Evolutionary conservation across 78 protist species (phyloP).

Genomic region (Chrysochromulina tobinii): DNA sequence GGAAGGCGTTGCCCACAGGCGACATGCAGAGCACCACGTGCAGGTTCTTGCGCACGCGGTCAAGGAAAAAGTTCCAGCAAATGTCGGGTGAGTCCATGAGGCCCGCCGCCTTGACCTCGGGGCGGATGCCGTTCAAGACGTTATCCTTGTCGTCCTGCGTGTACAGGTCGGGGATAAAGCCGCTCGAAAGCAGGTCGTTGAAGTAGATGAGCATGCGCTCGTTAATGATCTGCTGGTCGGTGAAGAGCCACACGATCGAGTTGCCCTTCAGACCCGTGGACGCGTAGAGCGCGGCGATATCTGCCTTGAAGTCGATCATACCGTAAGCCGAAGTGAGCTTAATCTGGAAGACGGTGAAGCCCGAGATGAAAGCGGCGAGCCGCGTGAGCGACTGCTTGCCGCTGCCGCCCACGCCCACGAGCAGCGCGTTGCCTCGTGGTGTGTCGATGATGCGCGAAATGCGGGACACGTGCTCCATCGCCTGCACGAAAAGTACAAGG

Average conservation of each 20-base stretch:
- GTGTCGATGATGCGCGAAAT: constrained; percentile 60
- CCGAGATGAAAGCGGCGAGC: constrained; percentile 63
- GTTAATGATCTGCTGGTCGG: constrained; percentile 62
- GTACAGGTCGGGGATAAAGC: constrained; percentile 67
- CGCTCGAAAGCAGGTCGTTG: constrained; percentile 67
- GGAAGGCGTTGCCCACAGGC: constrained; percentile 51
- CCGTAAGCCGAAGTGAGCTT: constrained; percentile 50
- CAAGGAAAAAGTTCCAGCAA: constrained; percentile 62
- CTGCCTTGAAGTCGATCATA: constrained; percentile 40
- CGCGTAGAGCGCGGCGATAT: constrained; percentile 25
- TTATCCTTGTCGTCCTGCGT: constrained; percentile 57
- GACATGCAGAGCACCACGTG: constrained; percentile 53
- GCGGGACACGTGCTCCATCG: constrained; percentile 79
- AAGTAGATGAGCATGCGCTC: constrained; percentile 60
- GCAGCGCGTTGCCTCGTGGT: constrained; percentile 76
- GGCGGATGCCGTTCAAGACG: constrained; percentile 29
- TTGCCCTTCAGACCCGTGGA: constrained; percentile 54
- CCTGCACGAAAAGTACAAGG: constrained; percentile 75
- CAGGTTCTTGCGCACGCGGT: constrained; percentile 34
- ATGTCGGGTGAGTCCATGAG: constrained; percentile 47
- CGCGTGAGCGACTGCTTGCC: constrained; percentile 74
- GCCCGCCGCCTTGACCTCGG: constrained; percentile 68
- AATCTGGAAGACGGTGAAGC: constrained; percentile 61
- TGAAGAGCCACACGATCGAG: constrained; percentile 41
- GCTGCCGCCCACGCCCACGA: constrained; percentile 80